Percentiles rank a stretch among this genome's conserved stretches.
These are phyloP conservation scores for Boletus pseudopeckii DNA, from an alignment of 768 basidiomycete species.

Conservation along the genomic window DNA sequence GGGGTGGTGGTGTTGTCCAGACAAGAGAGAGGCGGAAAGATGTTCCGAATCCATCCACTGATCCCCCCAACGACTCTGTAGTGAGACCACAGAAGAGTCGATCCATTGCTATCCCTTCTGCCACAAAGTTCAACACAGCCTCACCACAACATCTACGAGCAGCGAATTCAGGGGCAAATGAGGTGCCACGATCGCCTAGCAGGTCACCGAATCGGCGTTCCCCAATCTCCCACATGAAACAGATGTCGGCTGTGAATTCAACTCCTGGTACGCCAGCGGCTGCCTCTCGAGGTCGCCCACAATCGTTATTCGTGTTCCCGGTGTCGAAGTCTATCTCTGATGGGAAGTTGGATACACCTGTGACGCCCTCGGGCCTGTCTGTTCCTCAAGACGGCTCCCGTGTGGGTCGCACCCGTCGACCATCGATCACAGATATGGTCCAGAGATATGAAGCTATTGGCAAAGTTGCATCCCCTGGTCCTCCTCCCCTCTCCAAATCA, in stretches of 20 bases:
- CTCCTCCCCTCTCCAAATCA: slow-evolving; percentile 35
- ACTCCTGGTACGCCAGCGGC: slow-evolving; percentile 27
- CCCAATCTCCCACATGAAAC: slow-evolving; percentile 30
- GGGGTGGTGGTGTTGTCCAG: slow-evolving; percentile 53
- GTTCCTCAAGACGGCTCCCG: slow-evolving; percentile 49
- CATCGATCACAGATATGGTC: slow-evolving; percentile 85
- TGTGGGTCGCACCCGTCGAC: slow-evolving; percentile 45
- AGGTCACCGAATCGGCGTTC: slow-evolving; percentile 29
- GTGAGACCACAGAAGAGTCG: slow-evolving; percentile 20
- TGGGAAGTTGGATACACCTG: slow-evolving; percentile 35
- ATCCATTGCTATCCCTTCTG: slow-evolving; percentile 16
- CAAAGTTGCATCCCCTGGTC: slow-evolving; percentile 29
- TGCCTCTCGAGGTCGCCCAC: slow-evolving; percentile 58
- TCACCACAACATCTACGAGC: slow-evolving; percentile 28
- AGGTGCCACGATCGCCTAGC: slow-evolving; percentile 26
- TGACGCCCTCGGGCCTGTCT: slow-evolving; percentile 37
- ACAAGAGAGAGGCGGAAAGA: slow-evolving; percentile 43
- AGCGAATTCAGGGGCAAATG: slow-evolving; percentile 11
- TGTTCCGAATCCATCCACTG: slow-evolving; percentile 16
- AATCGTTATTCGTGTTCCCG: slow-evolving; percentile 79
- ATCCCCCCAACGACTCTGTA: slow-evolving; percentile 12
- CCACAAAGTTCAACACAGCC: slow-evolving; percentile 18
- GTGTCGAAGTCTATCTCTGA: slow-evolving; percentile 38
- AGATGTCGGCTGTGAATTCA: slow-evolving; percentile 26
- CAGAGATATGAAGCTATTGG: slow-evolving; percentile 72